These are phyloP conservation scores for Microsporum canis DNA, from an alignment of 2,329 filamentous ascomycete genomes.

Conservation along the genomic window DNA sequence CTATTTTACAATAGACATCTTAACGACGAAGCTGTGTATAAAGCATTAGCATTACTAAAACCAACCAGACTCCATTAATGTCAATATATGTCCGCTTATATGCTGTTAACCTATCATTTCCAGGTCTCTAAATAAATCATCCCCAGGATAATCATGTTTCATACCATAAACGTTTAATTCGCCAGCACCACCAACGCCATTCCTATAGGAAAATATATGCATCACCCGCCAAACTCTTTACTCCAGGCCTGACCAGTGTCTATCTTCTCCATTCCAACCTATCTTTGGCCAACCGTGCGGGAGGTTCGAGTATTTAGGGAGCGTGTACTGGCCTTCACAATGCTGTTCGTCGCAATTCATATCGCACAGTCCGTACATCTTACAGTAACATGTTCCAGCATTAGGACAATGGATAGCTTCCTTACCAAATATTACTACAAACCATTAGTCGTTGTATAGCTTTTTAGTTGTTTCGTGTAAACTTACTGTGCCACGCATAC, in stretches of 20 bases:
- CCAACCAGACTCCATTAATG: too few relatives aligned
- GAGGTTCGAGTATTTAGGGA: conserved; percentile 47
- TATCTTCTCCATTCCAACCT: conserved; percentile 39
- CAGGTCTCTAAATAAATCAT: too few relatives aligned
- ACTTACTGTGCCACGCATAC: conserved; percentile 46
- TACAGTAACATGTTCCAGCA: conserved; percentile 54
- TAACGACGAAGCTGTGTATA: too few relatives aligned
- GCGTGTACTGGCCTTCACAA: conserved; percentile 47
- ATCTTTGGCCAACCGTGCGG: conserved; percentile 51
- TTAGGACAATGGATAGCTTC: conserved; percentile 49
- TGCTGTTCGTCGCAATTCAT: conserved; percentile 24
- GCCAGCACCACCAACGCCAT: not conserved
- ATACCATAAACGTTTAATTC: not conserved
- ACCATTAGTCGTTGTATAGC: not conserved
- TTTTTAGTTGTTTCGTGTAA: not conserved
- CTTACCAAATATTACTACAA: conserved; percentile 31
- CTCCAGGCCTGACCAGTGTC: not conserved
- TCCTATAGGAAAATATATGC: not conserved
- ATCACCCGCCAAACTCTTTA: not conserved
- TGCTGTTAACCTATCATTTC: too few relatives aligned
- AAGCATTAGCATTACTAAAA: too few relatives aligned
- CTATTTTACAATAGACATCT: too few relatives aligned
- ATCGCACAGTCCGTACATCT: conserved; percentile 53
- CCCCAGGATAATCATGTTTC: too few relatives aligned
- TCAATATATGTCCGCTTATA: too few relatives aligned